These are phyloP conservation scores for Coemansia sp. DNA, from an alignment of 192 early-diverging fungal species.

Conservation along the genomic window DNA sequence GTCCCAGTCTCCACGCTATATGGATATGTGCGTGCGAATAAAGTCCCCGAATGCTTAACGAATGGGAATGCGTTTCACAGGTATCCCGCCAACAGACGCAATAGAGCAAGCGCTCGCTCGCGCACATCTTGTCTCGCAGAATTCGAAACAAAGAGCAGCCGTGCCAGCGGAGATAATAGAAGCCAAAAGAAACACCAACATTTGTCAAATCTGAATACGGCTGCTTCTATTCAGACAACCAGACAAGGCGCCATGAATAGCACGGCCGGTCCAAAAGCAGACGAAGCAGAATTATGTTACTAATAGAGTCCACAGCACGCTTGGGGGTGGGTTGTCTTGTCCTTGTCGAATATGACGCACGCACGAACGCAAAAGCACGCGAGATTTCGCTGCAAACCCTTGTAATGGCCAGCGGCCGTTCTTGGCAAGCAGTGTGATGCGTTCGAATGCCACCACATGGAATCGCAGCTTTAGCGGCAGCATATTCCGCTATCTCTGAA, in stretches of 20 bases:
- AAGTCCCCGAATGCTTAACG: neutral
- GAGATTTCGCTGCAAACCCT: neutral
- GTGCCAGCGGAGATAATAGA: too few species aligned
- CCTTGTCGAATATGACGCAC: neutral
- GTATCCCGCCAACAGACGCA: neutral
- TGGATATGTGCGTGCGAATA: too few species aligned
- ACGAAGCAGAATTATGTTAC: too few species aligned
- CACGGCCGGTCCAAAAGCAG: too few species aligned
- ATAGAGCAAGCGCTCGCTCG: neutral
- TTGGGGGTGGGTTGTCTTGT: too few species aligned
- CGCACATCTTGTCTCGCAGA: neutral
- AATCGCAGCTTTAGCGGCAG: neutral
- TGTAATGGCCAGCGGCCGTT: too few species aligned
- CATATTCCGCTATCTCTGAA: neutral
- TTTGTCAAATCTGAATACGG: neutral
- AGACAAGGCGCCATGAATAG: neutral
- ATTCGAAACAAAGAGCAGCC: too few species aligned
- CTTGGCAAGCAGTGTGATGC: too few species aligned
- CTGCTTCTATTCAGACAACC: neutral
- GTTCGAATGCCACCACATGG: too few species aligned
- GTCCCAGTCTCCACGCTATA: neutral
- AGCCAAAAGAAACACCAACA: too few species aligned
- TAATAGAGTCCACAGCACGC: neutral
- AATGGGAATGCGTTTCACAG: neutral
- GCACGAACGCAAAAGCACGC: conserved; percentile 6